Conservation (phyloP, 371 early-diverging fungal species). For the Saksenaea vasiformis region DNA sequence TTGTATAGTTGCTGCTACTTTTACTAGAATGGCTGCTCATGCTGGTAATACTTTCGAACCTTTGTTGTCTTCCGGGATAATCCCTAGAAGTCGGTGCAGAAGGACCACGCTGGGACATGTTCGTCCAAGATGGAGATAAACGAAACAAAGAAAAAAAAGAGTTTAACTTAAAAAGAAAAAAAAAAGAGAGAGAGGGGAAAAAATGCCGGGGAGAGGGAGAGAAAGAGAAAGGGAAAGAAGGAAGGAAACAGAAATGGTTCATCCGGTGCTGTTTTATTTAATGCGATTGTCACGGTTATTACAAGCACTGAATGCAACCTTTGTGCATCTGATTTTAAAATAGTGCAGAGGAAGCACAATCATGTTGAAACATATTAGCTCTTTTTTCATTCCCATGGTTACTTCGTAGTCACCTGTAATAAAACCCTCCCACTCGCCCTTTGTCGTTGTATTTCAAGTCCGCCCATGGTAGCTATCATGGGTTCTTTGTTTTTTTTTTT, state of each 20-base stretch:
- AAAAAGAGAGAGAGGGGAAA: not conserved
- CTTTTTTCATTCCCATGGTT: no score
- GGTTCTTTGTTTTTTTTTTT: no score
- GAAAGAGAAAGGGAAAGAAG: not conserved
- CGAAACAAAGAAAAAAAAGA: not conserved
- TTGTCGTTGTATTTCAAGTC: no score
- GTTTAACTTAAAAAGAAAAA: not conserved
- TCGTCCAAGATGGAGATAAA: not conserved
- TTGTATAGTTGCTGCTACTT: slow-evolving; percentile 13
- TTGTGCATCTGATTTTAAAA: slow-evolving; percentile 4
- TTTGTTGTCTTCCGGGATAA: not conserved
- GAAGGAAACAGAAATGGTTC: not conserved
- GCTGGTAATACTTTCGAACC: slow-evolving; percentile 14
- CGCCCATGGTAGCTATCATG: no score
- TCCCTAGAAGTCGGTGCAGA: not conserved
- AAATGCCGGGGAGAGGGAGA: not conserved
- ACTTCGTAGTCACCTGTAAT: no score
- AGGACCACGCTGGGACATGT: slow-evolving; percentile 5
- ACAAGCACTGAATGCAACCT: not conserved
- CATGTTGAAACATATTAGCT: no score
- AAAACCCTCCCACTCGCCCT: no score
- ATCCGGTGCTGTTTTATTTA: not conserved
- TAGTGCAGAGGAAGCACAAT: not conserved
- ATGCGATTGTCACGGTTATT: not conserved
- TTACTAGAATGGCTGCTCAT: slow-evolving; percentile 19